Evolutionary conservation across 2,329 filamentous ascomycete species (phyloP).

Genomic region (Ophiostoma populinum): DNA sequence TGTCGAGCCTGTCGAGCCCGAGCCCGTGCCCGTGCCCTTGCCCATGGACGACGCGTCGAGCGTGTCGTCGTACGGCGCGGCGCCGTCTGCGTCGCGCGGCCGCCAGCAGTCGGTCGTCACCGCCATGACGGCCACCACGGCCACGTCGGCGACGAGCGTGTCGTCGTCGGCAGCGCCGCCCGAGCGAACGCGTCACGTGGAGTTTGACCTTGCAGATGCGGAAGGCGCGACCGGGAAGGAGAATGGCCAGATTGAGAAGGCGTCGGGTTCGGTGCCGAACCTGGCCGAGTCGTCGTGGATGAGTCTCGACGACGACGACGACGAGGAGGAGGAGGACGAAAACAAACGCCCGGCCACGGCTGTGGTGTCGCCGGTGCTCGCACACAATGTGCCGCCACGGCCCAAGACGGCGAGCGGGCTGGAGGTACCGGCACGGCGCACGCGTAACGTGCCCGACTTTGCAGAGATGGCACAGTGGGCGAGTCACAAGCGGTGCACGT

Average conservation of each 20-base stretch:
- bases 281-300: constrained; percentile 13
- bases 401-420: constrained; percentile 7
- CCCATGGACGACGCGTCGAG: constrained; percentile 2
- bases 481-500: constrained; percentile 1
- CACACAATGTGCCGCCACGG: constrained; percentile 1
- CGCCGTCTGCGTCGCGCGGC: constrained; percentile 17
- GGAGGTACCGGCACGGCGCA: background rate
- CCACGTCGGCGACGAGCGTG: no score
- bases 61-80: constrained; percentile 20
- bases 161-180: no score
- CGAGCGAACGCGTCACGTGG: constrained; percentile 9
- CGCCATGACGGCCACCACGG: background rate
- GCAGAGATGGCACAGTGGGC: background rate
- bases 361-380: background rate
- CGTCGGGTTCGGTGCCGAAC: background rate
- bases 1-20: constrained; percentile 17
- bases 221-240: background rate
- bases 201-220: constrained; percentile 1
- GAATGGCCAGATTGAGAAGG: background rate
- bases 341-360: background rate
- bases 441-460: background rate
- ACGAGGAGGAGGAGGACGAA: constrained; percentile 1
- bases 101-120: constrained; percentile 23
- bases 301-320: constrained; percentile 12
- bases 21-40: no score